phyloP scores from a whole-genome alignment of 768 basidiomycete species.

The Suillus fuscotomentosus region DNA sequence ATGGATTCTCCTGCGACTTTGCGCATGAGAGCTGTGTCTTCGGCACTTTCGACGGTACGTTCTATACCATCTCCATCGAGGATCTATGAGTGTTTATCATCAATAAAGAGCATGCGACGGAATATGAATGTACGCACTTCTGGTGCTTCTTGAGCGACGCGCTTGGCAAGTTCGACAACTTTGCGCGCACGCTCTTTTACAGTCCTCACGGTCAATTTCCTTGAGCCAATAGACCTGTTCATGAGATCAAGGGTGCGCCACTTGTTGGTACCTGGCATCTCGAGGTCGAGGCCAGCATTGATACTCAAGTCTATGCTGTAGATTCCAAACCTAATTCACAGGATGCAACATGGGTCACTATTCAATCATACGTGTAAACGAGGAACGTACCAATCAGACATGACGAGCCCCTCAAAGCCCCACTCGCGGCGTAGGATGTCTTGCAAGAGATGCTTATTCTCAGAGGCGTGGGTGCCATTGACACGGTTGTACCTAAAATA shows the following conservation, averaged over 20 bases:
- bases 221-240: conserved; percentile 54
- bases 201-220: conserved; percentile 64
- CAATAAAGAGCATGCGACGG: not conserved
- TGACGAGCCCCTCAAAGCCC: conserved; percentile 69
- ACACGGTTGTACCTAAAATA: conserved; percentile 63
- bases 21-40: conserved; percentile 63
- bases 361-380: not conserved
- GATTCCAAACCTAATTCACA: conserved; percentile 56
- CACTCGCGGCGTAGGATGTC: conserved; percentile 72
- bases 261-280: conserved; percentile 77
- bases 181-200: conserved; percentile 65
- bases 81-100: conserved; percentile 36
- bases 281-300: conserved; percentile 79
- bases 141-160: conserved; percentile 62
- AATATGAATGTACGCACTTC: conserved; percentile 41
- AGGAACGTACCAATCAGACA: conserved; percentile 73
- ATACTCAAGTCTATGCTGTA: conserved; percentile 63
- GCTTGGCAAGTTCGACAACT: conserved; percentile 69
- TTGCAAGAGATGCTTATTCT: conserved; percentile 57
- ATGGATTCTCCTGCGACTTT: conserved; percentile 67
- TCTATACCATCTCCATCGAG: conserved; percentile 72
- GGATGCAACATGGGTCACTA: not conserved
- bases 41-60: conserved; percentile 57
- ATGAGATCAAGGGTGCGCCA: conserved; percentile 73
- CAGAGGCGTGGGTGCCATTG: conserved; percentile 71